phyloP scores from a whole-genome alignment of 2,329 filamentous ascomycete species.

The Stemphylium lycopersici region DNA sequence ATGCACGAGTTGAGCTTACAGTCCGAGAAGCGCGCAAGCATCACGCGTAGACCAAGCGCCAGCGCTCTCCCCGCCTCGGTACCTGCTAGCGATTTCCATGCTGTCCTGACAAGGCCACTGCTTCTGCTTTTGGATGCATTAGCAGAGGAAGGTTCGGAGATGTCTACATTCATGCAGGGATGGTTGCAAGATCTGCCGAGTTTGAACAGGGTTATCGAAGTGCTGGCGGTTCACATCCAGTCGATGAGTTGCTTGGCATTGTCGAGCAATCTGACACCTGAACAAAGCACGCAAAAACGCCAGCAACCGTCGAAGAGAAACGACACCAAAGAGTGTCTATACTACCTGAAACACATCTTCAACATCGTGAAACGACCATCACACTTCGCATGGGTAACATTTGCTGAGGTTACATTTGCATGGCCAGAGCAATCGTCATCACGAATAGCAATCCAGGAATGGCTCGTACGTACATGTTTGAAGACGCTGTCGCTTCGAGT shows the following conservation, averaged over 20 bases:
- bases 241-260: slow-evolving; percentile 36
- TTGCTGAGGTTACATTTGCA: slow-evolving; percentile 67
- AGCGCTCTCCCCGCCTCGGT: slow-evolving; percentile 34
- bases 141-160: slow-evolving; percentile 72
- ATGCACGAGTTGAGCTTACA: slow-evolving; percentile 49
- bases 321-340: slow-evolving; percentile 77
- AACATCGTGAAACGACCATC: slow-evolving; percentile 73
- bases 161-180: slow-evolving; percentile 76
- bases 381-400: slow-evolving; percentile 71
- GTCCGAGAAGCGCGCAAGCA: slow-evolving; percentile 41
- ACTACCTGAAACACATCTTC: slow-evolving; percentile 76
- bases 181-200: slow-evolving; percentile 74
- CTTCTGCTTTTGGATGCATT: slow-evolving; percentile 83
- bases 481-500: slow-evolving; percentile 61
- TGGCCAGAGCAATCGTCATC: slow-evolving; percentile 57
- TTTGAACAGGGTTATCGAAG: slow-evolving; percentile 55
- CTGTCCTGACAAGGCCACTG: slow-evolving; percentile 79
- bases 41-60: slow-evolving; percentile 39
- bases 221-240: slow-evolving; percentile 42
- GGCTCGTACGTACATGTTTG: slow-evolving; percentile 71
- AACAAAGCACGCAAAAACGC: slow-evolving; percentile 1
- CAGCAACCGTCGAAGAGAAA: slow-evolving; percentile 49
- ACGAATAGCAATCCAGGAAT: slow-evolving; percentile 64
- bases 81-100: slow-evolving; percentile 64
- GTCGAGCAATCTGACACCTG: slow-evolving; percentile 25